These are phyloP conservation scores for Fraxinus xanthoxyloides DNA, from an alignment of 305 asterid genomes.

Conservation along the genomic window DNA sequence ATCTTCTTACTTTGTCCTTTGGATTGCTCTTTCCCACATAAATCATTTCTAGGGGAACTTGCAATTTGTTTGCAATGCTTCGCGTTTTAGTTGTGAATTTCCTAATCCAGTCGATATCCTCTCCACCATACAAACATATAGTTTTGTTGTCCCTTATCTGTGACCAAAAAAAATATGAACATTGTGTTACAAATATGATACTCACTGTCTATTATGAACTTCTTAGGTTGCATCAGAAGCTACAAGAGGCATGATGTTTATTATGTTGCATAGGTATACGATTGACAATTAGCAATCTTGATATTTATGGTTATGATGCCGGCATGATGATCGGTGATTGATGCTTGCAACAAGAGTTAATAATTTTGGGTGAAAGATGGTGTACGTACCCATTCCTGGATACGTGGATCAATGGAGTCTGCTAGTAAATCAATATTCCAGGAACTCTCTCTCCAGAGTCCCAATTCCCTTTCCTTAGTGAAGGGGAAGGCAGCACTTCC, in stretches of 20 bases:
- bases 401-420: slow-evolving; percentile 55
- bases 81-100: slow-evolving; percentile 47
- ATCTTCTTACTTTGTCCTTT: slow-evolving; percentile 53
- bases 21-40: slow-evolving; percentile 80
- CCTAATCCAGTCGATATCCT: slow-evolving; percentile 79
- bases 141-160: slow-evolving; percentile 54
- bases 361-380: background rate
- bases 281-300: background rate
- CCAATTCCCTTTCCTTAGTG: slow-evolving; percentile 52
- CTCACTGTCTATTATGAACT: background rate
- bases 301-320: background rate
- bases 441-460: slow-evolving; percentile 53
- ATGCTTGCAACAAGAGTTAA: background rate
- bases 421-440: slow-evolving; percentile 67
- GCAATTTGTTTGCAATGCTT: slow-evolving; percentile 41
- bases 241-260: background rate
- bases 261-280: background rate
- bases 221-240: background rate
- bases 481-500: slow-evolving; percentile 79
- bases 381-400: slow-evolving; percentile 49
- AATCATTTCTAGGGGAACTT: slow-evolving; percentile 67
- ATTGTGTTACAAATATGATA: background rate
- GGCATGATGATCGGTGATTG: background rate
- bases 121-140: slow-evolving; percentile 87
- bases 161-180: background rate